Base-by-base conservation (phyloP, 164 flowering plant species). In the Sedum album region DNA sequence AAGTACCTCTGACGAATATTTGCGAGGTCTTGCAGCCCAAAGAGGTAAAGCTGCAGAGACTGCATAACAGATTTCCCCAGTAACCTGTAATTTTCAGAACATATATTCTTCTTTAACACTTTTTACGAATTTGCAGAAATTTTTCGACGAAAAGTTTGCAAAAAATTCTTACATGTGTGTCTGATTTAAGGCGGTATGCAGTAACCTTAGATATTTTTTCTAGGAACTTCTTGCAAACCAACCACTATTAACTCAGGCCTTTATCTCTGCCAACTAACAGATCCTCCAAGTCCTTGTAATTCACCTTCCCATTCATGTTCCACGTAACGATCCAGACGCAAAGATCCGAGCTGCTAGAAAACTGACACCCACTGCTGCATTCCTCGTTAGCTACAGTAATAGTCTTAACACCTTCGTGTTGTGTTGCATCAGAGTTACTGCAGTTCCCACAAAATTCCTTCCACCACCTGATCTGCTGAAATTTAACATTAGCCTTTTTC, bases 291-390 rank as follows among this genome's bases (percentile, higher is more conserved):
- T 86, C 92, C 61, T 79, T 72, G 31, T 74, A 70, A 31, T 79
- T 71, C 4, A 79, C 82, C 93, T 86, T 10, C 15, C 96, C 96
- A 66, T 87, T 89, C 90, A 89, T 89, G 80, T 89, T 89, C 92
- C 92, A 89, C 28, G 96, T 89, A n/a, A 87, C 75, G n/a, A 85
- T 67, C 73, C 79, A 76, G 69, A 89, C 74, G 78, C 88, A 83
- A 31, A 86, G 75, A 67, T 75, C 82, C 0, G 86, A 77, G 42
- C 61, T 35, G 10, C 67, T 33, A 0, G 85, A 78, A 33, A 81
- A 81, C 5, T 76, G 73, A 68, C 87, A 78, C 18, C 26, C 31
- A 60, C 76, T 71, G 49, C 61, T 26, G 61, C 15, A 10, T 28
- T 28, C 61, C 31, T 55, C 31, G 61, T 21, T 53, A 6, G 61